These are phyloP conservation scores for Backusella macrospora DNA, from an alignment of 192 early-diverging fungal genomes.

Conservation along the genomic window DNA sequence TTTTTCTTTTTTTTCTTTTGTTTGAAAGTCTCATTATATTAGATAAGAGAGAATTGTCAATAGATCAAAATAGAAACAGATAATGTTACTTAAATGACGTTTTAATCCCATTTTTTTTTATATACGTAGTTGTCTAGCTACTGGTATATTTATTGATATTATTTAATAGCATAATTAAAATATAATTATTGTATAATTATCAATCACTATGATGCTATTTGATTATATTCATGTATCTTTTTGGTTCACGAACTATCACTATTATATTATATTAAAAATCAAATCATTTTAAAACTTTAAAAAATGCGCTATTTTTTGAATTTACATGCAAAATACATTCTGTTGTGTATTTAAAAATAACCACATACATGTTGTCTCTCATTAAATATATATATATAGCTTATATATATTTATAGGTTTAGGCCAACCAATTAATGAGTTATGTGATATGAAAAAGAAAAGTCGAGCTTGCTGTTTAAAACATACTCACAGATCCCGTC, in stretches of 20 bases:
- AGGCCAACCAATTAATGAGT: too few species aligned
- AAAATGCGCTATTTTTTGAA: background rate
- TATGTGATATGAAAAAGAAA: too few species aligned
- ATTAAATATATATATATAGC: too few species aligned
- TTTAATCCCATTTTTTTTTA: background rate
- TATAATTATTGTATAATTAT: background rate
- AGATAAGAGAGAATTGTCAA: slow-evolving; percentile 1
- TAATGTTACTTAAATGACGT: background rate
- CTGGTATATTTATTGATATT: background rate
- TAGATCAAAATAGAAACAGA: background rate
- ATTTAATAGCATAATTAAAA: background rate
- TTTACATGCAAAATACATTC: background rate
- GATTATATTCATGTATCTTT: background rate
- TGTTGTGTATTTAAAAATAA: background rate
- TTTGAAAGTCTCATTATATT: background rate
- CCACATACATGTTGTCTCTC: background rate
- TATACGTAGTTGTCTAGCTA: background rate
- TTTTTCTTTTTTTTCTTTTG: background rate
- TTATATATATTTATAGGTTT: too few species aligned
- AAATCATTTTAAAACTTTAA: background rate
- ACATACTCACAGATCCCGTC: too few species aligned
- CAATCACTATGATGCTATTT: slow-evolving; percentile 2
- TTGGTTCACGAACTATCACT: background rate
- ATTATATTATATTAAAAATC: background rate
- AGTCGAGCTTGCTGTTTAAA: too few species aligned